A percentile compares a stretch with the other conserved stretches of the same genome.
Evolutionary conservation across 306 rosid species (phyloP).

Genomic region (Quercus bicolor): DNA sequence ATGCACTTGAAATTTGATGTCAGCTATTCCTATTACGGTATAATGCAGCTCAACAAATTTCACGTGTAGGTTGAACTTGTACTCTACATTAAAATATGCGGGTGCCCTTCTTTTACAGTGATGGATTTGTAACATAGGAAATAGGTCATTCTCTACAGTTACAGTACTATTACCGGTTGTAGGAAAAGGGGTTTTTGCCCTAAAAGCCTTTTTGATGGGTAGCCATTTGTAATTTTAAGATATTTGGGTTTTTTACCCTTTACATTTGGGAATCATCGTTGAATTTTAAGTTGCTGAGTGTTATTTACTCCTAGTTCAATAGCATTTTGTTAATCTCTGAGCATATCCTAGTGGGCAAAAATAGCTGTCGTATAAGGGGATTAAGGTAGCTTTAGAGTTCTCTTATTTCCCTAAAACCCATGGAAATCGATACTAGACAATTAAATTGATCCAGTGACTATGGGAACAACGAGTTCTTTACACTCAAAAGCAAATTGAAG

Average conservation of each 20-base stretch:
- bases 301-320: no score
- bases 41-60: slow-evolving; percentile 9
- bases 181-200: slow-evolving; percentile 25
- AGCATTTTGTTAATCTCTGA: no score
- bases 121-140: slow-evolving; percentile 38
- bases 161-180: background rate
- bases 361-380: background rate
- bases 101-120: background rate
- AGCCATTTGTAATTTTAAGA: slow-evolving; percentile 21
- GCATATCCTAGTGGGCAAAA: background rate
- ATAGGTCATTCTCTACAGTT: slow-evolving; percentile 12
- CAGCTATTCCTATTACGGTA: slow-evolving; percentile 2
- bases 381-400: no score
- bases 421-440: no score
- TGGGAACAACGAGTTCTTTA: no score
- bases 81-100: background rate
- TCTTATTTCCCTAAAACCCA: no score
- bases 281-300: background rate
- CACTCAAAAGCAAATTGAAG: no score
- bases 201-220: slow-evolving; percentile 31
- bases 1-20: slow-evolving; percentile 16
- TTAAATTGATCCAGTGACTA: no score
- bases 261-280: background rate
- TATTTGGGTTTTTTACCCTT: background rate
- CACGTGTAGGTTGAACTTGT: background rate